phyloP scores from a whole-genome alignment of 768 basidiomycete genomes.

The Tricholoma bakamatsutake region DNA sequence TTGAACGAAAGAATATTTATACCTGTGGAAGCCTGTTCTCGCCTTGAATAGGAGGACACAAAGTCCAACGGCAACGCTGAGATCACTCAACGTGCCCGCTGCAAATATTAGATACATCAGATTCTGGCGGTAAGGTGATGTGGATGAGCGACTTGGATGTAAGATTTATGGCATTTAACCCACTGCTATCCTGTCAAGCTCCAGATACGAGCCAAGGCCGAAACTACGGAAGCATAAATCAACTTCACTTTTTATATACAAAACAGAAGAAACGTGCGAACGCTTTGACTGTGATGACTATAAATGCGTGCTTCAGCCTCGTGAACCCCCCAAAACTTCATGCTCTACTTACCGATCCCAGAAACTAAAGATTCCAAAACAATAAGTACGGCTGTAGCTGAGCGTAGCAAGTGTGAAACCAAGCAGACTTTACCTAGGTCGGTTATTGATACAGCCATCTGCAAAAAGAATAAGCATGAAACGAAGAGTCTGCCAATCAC shows the following conservation, averaged over 20 bases:
- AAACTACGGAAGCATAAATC: conserved; percentile 27
- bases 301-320: conserved; percentile 1
- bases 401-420: not conserved
- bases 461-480: not conserved
- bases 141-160: conserved; percentile 4
- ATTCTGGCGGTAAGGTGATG: conserved; percentile 22
- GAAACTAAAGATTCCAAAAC: conserved; percentile 20
- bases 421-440: conserved; percentile 38
- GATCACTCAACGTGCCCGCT: conserved; percentile 42
- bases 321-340: not conserved
- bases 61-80: conserved; percentile 43
- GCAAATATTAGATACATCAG: conserved; percentile 50
- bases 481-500: not conserved
- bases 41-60: conserved; percentile 42
- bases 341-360: conserved; percentile 28
- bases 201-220: conserved; percentile 26
- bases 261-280: conserved; percentile 20
- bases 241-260: not conserved
- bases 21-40: conserved; percentile 48
- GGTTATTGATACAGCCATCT: conserved; percentile 33
- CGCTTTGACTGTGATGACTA: conserved; percentile 51
- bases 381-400: conserved; percentile 1
- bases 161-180: conserved; percentile 5
- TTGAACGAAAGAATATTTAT: not conserved
- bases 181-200: conserved; percentile 35